A percentile compares a stretch with the other conserved stretches of the same genome.
Evolutionary conservation across 768 basidiomycete species (phyloP).

Genomic region (Leucocoprinus leucothites): DNA sequence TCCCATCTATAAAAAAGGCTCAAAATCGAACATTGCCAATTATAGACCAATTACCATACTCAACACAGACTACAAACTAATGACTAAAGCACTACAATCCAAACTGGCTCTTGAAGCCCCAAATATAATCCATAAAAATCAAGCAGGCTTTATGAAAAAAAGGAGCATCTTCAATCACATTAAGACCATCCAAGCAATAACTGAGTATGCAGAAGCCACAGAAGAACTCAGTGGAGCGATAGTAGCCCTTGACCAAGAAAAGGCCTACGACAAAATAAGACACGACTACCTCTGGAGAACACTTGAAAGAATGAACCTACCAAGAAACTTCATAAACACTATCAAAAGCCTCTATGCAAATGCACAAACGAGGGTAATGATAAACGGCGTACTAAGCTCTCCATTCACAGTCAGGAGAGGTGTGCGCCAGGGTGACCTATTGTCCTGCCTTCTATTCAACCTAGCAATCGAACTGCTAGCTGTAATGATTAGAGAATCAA

Average conservation of each 20-base stretch:
- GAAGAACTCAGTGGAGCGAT: constrained; percentile 24
- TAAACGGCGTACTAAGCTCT: constrained; percentile 28
- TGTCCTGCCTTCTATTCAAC: constrained; percentile 38
- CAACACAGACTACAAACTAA: constrained; percentile 31
- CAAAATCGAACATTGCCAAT: constrained; percentile 25
- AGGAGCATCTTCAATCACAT: constrained; percentile 30
- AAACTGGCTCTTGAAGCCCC: constrained; percentile 15
- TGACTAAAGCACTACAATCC: constrained; percentile 22
- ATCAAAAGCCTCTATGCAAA: constrained; percentile 26
- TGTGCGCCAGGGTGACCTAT: constrained; percentile 32
- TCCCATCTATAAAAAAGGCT: constrained; percentile 41
- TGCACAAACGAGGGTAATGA: constrained; percentile 27
- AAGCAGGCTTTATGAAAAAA: constrained; percentile 33
- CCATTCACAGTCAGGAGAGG: constrained; percentile 23
- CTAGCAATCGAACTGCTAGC: constrained; percentile 39
- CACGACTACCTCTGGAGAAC: constrained; percentile 29
- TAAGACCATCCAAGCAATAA: constrained; percentile 21
- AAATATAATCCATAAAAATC: constrained; percentile 26
- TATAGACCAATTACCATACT: constrained; percentile 33
- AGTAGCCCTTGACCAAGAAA: constrained; percentile 34
- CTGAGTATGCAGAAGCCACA: constrained; percentile 18
- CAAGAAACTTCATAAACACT: constrained; percentile 23
- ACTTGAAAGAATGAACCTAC: constrained; percentile 21
- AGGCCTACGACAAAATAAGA: constrained; percentile 33
- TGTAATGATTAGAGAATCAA: constrained; percentile 23